phyloP scores from a whole-genome alignment of 129 eudicot genomes.

The Escallonia herrerae region DNA sequence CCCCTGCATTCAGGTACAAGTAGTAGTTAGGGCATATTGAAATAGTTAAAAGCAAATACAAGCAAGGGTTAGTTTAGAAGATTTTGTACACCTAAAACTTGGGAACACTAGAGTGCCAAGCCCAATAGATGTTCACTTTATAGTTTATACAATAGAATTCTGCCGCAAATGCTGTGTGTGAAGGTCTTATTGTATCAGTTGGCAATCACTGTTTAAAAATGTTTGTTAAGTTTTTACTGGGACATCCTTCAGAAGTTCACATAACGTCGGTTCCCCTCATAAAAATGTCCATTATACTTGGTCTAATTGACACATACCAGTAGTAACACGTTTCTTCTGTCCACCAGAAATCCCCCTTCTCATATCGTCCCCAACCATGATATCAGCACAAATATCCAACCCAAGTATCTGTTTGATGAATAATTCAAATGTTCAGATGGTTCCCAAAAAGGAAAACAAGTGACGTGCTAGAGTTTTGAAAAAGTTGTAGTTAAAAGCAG shows the following conservation, averaged over 20 bases:
- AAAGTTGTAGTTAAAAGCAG: background rate
- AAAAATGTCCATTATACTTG: too few relatives aligned
- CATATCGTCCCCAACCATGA: slow-evolving; percentile 43
- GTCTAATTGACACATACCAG: slow-evolving; percentile 15
- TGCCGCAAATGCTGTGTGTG: too few relatives aligned
- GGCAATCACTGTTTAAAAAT: too few relatives aligned
- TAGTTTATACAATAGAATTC: too few relatives aligned
- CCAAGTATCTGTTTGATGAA: slow-evolving; percentile 27
- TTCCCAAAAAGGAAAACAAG: background rate
- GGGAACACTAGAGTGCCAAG: background rate
- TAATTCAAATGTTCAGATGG: background rate
- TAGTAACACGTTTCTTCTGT: slow-evolving; percentile 35
- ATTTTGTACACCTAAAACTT: background rate
- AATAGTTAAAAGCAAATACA: too few relatives aligned
- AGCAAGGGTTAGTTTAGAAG: too few relatives aligned
- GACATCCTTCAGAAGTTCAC: too few relatives aligned
- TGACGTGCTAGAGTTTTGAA: background rate
- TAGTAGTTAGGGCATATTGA: background rate
- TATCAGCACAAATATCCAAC: slow-evolving; percentile 41
- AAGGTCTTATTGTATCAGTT: too few relatives aligned
- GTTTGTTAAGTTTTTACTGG: too few relatives aligned
- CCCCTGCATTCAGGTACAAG: slow-evolving; percentile 11
- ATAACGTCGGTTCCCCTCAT: too few relatives aligned
- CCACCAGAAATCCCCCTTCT: slow-evolving; percentile 40
- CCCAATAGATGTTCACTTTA: too few relatives aligned